Evolutionary conservation across 257 asterid genomes (phyloP), one percentile per base, ranked within the genome.

Genomic region (Jaltomata sinuosa): DNA sequence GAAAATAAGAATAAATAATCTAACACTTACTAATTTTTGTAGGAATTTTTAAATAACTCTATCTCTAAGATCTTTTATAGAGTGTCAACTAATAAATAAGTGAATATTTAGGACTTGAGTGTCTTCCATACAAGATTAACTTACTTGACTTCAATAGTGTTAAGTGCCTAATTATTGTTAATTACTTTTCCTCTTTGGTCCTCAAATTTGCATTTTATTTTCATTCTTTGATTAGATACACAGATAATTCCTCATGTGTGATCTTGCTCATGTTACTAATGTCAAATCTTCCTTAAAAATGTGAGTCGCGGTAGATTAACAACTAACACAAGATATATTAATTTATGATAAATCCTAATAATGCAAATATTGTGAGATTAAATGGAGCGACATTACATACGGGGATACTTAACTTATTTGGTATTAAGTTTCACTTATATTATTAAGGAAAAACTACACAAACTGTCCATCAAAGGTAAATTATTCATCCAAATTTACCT

Each of bases 221-320:
- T 19, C 6, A 2, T 7, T 6, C 61, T 22, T 54, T 54, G 22
- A 69, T 67, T 67, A 31, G 34, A 64, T 31, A 34, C 14, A 67
- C 3, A 0, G 4, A 0, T 32, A 67, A 67, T 19, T 8, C 36
- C 0, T 4, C 0, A 0, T 0, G 1, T 3, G 8, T 0, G 12
- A 68, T 9, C 4, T 34, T 68, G 29, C 22, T 68, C 49, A 0
- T 2, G 7, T 36, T 67, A 18, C 16, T 14, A 27, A 29, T 62
- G 4, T 14, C 10, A 59, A 62, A 62, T 62, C 21, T 29, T 5
- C 4, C 27, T 27, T 18, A 12, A 29, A 6, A 0, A 62, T 15
- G 5, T 29, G 40, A 29, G 40, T 14, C 2, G 11, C 2, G 0
- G 2, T 27, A 3, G 4, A 59, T 59, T 59, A 14, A 31, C 40